Evolutionary conservation across 768 basidiomycete species (phyloP).

Genomic region (Arthromyces matolae): DNA sequence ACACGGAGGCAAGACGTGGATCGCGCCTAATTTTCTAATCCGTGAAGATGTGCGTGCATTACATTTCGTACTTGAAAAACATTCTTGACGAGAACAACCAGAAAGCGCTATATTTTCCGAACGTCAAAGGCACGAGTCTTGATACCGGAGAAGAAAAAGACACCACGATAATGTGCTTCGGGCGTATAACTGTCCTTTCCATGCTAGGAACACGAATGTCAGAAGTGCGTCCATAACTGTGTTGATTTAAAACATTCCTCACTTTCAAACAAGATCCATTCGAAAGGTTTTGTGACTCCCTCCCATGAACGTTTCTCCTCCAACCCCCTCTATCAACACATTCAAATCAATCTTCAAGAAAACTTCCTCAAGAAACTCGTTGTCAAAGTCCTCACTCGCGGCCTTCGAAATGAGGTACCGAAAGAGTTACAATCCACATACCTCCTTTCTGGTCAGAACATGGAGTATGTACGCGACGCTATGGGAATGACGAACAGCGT

Average conservation of each 20-base stretch:
- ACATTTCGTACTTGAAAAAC: conserved; percentile 25
- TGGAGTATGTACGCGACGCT: conserved; percentile 82
- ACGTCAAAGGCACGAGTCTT: conserved; percentile 73
- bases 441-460: conserved; percentile 75
- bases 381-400: conserved; percentile 77
- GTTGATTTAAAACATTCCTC: not conserved
- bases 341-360: conserved; percentile 92
- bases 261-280: conserved; percentile 58
- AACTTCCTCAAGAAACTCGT: conserved; percentile 90
- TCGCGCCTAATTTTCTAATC: conserved; percentile 85
- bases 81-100: conserved; percentile 28
- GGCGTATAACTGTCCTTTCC: conserved; percentile 73
- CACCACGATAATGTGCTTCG: conserved; percentile 74
- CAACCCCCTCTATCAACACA: conserved; percentile 63
- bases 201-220: conserved; percentile 87
- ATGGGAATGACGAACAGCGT: conserved; percentile 84
- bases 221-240: conserved; percentile 48
- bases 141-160: conserved; percentile 52
- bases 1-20: conserved; percentile 93
- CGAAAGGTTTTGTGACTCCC: conserved; percentile 61
- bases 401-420: conserved; percentile 67
- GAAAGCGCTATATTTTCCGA: conserved; percentile 92
- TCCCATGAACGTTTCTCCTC: conserved; percentile 49
- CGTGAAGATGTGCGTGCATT: conserved; percentile 86
- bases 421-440: conserved; percentile 64